Evolutionary conservation across 805 yeast species (phyloP).

Genomic region (Huiozyma naganishii): DNA sequence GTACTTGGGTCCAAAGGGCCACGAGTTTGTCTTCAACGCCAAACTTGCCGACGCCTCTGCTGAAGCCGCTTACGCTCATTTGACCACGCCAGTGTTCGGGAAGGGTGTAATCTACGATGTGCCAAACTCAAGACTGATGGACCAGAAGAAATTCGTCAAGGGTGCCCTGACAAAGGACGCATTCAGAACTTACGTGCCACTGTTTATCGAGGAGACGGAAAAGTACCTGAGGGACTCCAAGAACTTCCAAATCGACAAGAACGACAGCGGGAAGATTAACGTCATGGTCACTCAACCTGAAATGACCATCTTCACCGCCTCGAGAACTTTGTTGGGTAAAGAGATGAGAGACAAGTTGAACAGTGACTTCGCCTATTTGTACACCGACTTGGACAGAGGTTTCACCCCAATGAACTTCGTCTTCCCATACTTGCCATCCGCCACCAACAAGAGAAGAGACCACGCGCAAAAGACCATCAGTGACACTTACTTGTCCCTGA

Average conservation of each 20-base stretch:
- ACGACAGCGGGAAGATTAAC: slow-evolving; percentile 40
- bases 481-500: slow-evolving; percentile 67
- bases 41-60: slow-evolving; percentile 85
- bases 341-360: slow-evolving; percentile 80
- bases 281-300: slow-evolving; percentile 86
- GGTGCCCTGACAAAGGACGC: slow-evolving; percentile 77
- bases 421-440: slow-evolving; percentile 86
- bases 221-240: slow-evolving; percentile 49
- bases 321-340: slow-evolving; percentile 81
- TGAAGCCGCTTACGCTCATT: slow-evolving; percentile 88
- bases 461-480: slow-evolving; percentile 77
- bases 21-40: slow-evolving; percentile 89
- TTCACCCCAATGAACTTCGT: slow-evolving; percentile 94
- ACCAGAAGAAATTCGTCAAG: slow-evolving; percentile 94
- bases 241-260: slow-evolving; percentile 34
- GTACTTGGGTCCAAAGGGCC: slow-evolving; percentile 93
- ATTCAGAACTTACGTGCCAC: slow-evolving; percentile 78
- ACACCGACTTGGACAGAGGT: slow-evolving; percentile 89
- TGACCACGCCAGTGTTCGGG: slow-evolving; percentile 99
- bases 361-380: slow-evolving; percentile 72
- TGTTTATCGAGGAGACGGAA: slow-evolving; percentile 67
- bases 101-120: slow-evolving; percentile 96
- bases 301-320: slow-evolving; percentile 92
- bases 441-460: slow-evolving; percentile 77
- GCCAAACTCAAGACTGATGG: slow-evolving; percentile 89